Conservation (phyloP, 2,329 filamentous ascomycete species). For the Neocucurbitaria cava region DNA sequence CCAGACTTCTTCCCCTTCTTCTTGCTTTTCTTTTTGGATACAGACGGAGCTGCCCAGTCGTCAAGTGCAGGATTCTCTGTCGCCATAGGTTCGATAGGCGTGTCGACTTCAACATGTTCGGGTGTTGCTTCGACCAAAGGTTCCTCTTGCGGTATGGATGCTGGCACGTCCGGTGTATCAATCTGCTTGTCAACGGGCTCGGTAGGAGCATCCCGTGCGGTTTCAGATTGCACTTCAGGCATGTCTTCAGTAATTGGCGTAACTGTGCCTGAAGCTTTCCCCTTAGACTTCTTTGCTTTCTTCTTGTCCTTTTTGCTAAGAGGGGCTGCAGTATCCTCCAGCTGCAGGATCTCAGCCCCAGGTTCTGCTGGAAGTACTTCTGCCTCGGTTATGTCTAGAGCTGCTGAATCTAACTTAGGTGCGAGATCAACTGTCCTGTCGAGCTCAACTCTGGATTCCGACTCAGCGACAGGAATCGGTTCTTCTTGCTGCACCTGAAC, state of each 20-base stretch:
- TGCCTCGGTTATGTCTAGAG: neutral
- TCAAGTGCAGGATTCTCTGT: conserved; percentile 5
- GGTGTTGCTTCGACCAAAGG: conserved; percentile 3
- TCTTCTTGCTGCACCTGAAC: conserved; percentile 1
- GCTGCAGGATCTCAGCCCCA: conserved; percentile 1
- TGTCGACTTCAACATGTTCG: neutral
- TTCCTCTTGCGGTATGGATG: conserved; percentile 2
- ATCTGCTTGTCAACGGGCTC: neutral
- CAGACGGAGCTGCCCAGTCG: conserved; percentile 1
- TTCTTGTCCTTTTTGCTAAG: conserved; percentile 39
- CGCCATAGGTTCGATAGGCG: conserved; percentile 15
- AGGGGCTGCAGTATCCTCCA: conserved; percentile 6
- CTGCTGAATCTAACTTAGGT: neutral
- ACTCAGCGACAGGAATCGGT: neutral
- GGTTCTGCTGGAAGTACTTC: conserved; percentile 2
- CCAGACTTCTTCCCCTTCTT: conserved; percentile 30
- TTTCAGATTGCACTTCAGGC: conserved; percentile 1
- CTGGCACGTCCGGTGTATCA: neutral
- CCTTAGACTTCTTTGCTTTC: conserved; percentile 38
- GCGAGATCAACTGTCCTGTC: conserved; percentile 1
- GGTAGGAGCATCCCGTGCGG: neutral
- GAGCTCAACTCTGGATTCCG: neutral
- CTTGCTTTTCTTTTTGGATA: conserved; percentile 22
- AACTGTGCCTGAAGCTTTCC: conserved; percentile 20
- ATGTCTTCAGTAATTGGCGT: conserved; percentile 18